phyloP scores from a whole-genome alignment of 169 alveolate species.

The Plasmodium vinckei region DNA sequence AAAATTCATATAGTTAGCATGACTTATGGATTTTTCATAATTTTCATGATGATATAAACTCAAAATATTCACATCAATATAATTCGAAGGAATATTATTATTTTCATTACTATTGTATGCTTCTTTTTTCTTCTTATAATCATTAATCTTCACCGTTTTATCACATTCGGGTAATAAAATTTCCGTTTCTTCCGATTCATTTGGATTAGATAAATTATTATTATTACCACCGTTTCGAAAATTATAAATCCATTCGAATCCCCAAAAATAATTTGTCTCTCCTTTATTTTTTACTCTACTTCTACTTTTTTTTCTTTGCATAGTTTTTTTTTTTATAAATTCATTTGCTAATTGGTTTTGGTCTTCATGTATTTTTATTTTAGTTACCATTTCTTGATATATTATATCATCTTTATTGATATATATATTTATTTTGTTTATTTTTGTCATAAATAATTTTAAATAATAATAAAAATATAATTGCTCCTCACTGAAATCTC shows the following conservation, averaged over 20 bases:
- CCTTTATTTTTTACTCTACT: slow-evolving; percentile 5
- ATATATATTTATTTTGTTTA: slow-evolving; percentile 53
- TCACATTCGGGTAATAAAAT: not conserved
- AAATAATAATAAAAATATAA: slow-evolving; percentile 53
- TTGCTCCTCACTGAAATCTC: slow-evolving; percentile 43
- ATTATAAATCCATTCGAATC: slow-evolving; percentile 4
- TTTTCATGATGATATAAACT: slow-evolving; percentile 67
- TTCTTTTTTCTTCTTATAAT: not conserved
- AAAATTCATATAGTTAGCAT: slow-evolving; percentile 47
- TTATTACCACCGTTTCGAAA: slow-evolving; percentile 8
- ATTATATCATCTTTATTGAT: slow-evolving; percentile 46
- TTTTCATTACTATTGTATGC: not conserved
- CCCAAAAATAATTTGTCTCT: not conserved
- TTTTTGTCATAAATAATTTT: slow-evolving; percentile 45
- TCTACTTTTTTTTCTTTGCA: not conserved
- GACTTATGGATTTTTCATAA: slow-evolving; percentile 70
- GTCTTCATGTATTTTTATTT: slow-evolving; percentile 55
- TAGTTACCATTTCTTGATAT: slow-evolving; percentile 50
- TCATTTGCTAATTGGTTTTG: slow-evolving; percentile 35
- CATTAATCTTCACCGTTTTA: not conserved
- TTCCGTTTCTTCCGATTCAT: slow-evolving; percentile 12
- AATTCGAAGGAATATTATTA: slow-evolving; percentile 17
- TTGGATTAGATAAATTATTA: not conserved
- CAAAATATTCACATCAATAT: slow-evolving; percentile 33
- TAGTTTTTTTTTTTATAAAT: slow-evolving; percentile 15